Evolutionary conservation across 2,329 filamentous ascomycete genomes (phyloP).

Genomic region (Mycosphaerelloides madeirae): DNA sequence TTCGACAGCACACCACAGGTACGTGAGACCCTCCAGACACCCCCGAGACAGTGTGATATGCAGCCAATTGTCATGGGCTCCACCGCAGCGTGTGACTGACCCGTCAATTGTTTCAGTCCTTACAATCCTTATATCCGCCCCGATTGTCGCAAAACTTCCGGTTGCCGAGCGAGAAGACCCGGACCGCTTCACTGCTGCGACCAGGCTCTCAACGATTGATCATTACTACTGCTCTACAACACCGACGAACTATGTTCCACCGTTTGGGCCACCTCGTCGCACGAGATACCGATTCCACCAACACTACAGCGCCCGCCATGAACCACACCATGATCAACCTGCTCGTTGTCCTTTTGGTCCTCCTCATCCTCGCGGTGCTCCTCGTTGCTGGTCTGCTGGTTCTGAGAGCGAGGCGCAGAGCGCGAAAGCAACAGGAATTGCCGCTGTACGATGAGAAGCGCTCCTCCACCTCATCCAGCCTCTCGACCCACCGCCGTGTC

Average conservation of each 20-base stretch:
- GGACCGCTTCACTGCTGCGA: no score
- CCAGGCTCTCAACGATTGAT: no score
- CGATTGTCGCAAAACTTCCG: no score
- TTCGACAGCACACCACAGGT: no score
- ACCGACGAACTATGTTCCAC: conserved; percentile 29
- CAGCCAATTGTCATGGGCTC: no score
- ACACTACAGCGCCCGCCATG: conserved; percentile 45
- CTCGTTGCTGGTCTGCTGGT: conserved; percentile 65
- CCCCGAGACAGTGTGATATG: no score
- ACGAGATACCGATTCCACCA: conserved; percentile 41
- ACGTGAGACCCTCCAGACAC: no score
- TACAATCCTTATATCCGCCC: no score
- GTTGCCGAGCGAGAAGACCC: no score
- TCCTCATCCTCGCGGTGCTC: conserved; percentile 68
- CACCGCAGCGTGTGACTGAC: no score
- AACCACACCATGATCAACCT: conserved; percentile 65
- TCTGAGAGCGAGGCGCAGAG: conserved; percentile 62
- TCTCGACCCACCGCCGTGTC: conserved; percentile 51
- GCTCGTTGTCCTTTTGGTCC: conserved; percentile 70
- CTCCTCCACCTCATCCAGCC: conserved; percentile 39
- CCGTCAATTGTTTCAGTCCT: no score
- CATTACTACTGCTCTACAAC: no score
- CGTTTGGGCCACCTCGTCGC: conserved; percentile 44
- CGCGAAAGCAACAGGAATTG: conserved; percentile 49
- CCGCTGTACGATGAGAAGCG: conserved; percentile 66